A percentile compares a stretch with the other conserved stretches of the same genome.
Evolutionary conservation across 225 moss, liverwort and hornwort genomes (phyloP).

Genomic region (Lunularia cruciata): DNA sequence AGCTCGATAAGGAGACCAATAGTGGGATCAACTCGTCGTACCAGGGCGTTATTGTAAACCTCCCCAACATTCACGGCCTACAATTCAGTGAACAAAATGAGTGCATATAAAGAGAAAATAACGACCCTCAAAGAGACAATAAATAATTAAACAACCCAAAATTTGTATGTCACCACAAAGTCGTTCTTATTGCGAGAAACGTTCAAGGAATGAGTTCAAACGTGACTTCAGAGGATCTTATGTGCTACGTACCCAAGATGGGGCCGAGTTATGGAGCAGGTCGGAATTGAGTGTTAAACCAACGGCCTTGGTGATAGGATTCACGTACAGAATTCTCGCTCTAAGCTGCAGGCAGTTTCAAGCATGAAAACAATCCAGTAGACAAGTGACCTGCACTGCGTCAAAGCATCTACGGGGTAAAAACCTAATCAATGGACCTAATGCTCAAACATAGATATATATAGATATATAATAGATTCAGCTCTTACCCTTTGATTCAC

Average conservation of each 20-base stretch:
- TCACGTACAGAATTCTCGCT: slow-evolving; percentile 80
- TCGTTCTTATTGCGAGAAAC: too few relatives aligned
- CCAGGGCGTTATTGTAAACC: slow-evolving; percentile 59
- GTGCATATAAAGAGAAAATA: not conserved
- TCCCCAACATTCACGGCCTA: slow-evolving; percentile 64
- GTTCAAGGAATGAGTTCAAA: not conserved
- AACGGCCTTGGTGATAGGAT: slow-evolving; percentile 69
- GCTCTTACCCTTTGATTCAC: slow-evolving; percentile 81
- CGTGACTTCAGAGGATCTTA: not conserved
- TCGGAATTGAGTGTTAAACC: slow-evolving; percentile 81
- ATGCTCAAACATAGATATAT: too few relatives aligned
- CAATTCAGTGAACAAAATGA: slow-evolving; percentile 25
- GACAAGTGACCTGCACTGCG: not conserved
- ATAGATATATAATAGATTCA: too few relatives aligned
- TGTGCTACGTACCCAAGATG: slow-evolving; percentile 51
- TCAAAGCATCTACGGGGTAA: too few relatives aligned
- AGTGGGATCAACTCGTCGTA: slow-evolving; percentile 79
- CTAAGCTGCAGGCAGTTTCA: slow-evolving; percentile 55
- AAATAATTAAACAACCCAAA: too few relatives aligned
- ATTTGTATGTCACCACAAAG: too few relatives aligned
- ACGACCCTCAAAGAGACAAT: not conserved
- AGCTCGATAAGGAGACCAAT: slow-evolving; percentile 91
- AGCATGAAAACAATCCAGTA: not conserved
- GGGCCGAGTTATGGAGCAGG: slow-evolving; percentile 55
- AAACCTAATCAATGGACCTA: too few relatives aligned